Conservation (phyloP, 345 rosid genomes). For the Lagerstroemia speciosa region DNA sequence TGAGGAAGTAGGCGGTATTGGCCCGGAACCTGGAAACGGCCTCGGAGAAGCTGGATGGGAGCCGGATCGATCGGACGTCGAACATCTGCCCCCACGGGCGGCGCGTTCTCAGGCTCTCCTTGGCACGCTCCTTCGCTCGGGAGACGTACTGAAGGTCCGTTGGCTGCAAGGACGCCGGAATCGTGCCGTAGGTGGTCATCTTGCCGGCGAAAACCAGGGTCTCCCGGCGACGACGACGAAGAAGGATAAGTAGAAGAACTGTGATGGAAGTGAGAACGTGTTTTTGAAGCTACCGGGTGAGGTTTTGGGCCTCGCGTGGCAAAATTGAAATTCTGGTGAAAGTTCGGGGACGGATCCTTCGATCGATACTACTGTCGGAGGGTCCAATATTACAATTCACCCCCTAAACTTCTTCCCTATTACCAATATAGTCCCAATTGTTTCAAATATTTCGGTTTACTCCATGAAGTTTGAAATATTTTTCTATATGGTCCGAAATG, state of each 20-base stretch:
- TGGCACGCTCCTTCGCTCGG: slow-evolving; percentile 34
- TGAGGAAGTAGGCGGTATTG: slow-evolving; percentile 29
- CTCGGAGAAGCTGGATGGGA: slow-evolving; percentile 24
- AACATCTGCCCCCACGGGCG: slow-evolving; percentile 57
- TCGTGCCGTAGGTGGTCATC: slow-evolving; percentile 15
- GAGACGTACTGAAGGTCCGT: slow-evolving; percentile 16
- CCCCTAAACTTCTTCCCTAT: background rate
- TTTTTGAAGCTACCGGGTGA: background rate
- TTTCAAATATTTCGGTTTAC: background rate
- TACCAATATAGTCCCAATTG: background rate
- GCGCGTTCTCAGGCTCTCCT: slow-evolving; percentile 25
- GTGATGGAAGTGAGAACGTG: background rate
- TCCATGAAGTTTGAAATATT: no score
- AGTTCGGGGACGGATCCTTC: background rate
- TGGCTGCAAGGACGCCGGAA: slow-evolving; percentile 40
- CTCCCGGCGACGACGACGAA: background rate
- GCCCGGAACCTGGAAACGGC: slow-evolving; percentile 29
- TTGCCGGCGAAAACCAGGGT: slow-evolving; percentile 2
- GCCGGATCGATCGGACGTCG: slow-evolving; percentile 22
- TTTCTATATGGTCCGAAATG: no score
- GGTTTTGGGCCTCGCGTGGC: background rate
- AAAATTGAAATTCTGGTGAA: background rate
- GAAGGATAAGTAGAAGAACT: background rate
- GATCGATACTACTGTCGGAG: background rate
- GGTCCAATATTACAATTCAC: background rate